Conservation (phyloP, 1,139 yeast species). For the Candida freyschussii region DNA sequence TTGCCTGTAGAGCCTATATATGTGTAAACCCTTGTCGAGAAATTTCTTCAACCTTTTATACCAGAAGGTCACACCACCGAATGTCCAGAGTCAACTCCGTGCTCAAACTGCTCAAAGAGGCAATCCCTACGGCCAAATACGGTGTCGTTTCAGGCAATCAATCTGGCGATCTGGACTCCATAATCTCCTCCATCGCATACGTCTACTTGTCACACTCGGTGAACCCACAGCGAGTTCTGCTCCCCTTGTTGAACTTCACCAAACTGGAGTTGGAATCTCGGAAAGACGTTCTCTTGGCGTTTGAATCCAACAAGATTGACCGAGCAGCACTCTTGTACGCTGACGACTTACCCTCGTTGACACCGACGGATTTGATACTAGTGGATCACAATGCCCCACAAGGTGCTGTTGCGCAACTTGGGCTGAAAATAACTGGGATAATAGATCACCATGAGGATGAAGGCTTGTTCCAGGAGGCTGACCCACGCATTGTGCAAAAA, state of each 20-base stretch:
- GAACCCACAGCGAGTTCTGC: slow-evolving; percentile 25
- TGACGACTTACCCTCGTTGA: slow-evolving; percentile 46
- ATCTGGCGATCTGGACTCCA: slow-evolving; percentile 79
- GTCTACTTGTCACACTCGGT: slow-evolving; percentile 48
- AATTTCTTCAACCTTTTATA: too few relatives aligned
- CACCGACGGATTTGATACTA: slow-evolving; percentile 42
- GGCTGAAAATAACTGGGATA: slow-evolving; percentile 42
- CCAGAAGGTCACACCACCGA: too few relatives aligned
- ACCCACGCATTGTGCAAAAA: slow-evolving; percentile 57
- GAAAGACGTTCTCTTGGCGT: slow-evolving; percentile 59
- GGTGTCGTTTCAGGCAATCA: slow-evolving; percentile 78
- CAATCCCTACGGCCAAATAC: slow-evolving; percentile 13
- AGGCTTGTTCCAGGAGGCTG: slow-evolving; percentile 36
- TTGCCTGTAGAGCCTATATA: too few relatives aligned
- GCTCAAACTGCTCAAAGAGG: slow-evolving; percentile 4
- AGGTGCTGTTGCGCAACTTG: slow-evolving; percentile 37
- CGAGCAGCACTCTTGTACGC: slow-evolving; percentile 51
- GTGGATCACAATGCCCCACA: slow-evolving; percentile 83
- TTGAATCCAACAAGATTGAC: slow-evolving; percentile 45
- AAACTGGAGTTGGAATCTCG: slow-evolving; percentile 60
- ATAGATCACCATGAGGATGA: slow-evolving; percentile 90
- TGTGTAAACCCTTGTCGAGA: too few relatives aligned
- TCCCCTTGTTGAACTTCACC: slow-evolving; percentile 72
- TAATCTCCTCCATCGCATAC: slow-evolving; percentile 66
- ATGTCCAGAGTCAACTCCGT: slow-evolving; percentile 9